Conservation (phyloP, 2,329 filamentous ascomycete species). For the Verticillium albo-atrum region DNA sequence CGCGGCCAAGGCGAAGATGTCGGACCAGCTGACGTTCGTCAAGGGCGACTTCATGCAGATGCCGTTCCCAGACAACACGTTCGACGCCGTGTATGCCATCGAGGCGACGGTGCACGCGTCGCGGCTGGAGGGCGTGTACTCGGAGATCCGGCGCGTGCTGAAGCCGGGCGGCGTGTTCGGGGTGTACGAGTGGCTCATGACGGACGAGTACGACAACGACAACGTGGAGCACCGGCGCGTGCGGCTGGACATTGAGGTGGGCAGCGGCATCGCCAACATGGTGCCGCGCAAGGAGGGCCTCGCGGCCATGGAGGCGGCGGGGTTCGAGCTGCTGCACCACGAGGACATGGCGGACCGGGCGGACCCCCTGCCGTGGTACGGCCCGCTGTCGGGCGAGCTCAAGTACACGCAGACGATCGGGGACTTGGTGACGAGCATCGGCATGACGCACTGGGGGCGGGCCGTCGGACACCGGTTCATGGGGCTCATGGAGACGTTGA, state of each 20-base stretch:
- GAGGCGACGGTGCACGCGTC: conserved; percentile 96
- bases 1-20: conserved; percentile 74
- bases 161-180: conserved; percentile 96
- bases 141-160: conserved; percentile 88
- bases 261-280: conserved; percentile 98
- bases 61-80: conserved; percentile 79
- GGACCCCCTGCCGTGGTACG: conserved; percentile 83
- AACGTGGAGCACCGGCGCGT: conserved; percentile 85
- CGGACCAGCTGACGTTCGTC: conserved; percentile 75
- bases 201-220: conserved; percentile 85
- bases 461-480: conserved; percentile 67
- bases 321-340: conserved; percentile 77
- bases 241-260: conserved; percentile 89
- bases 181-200: conserved; percentile 99
- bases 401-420: conserved; percentile 69
- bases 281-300: conserved; percentile 79
- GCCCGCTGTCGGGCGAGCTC: conserved; percentile 75
- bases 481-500: conserved; percentile 64
- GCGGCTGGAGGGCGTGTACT: conserved; percentile 85
- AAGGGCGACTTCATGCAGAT: conserved; percentile 75
- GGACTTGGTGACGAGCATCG: conserved; percentile 71
- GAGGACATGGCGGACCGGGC: conserved; percentile 80
- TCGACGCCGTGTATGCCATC: conserved; percentile 95
- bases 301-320: conserved; percentile 77
- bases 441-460: conserved; percentile 80